Conservation (phyloP, 345 rosid species). For the Salix viminalis region DNA sequence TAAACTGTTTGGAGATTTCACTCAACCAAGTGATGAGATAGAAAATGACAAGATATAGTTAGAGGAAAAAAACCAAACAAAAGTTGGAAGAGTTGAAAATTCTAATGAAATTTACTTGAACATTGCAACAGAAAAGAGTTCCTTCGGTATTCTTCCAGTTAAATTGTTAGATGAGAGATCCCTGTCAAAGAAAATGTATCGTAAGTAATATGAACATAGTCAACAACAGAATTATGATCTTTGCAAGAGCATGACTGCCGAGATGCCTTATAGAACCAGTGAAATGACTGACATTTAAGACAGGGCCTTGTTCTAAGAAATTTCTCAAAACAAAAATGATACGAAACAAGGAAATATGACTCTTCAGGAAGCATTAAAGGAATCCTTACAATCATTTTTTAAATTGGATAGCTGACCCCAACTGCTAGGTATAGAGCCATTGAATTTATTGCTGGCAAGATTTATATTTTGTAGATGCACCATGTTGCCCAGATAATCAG, state of each 20-base stretch:
- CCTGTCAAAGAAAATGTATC: slow-evolving; percentile 33
- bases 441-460: slow-evolving; percentile 73
- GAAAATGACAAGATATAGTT: background rate
- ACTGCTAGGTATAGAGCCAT: slow-evolving; percentile 58
- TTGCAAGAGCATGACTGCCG: background rate
- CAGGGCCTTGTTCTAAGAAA: background rate
- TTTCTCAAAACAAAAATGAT: background rate
- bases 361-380: background rate
- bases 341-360: background rate
- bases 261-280: background rate
- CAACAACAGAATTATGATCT: background rate
- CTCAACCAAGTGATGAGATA: background rate
- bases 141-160: slow-evolving; percentile 58
- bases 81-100: background rate
- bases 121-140: slow-evolving; percentile 52
- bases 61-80: background rate
- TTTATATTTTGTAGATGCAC: slow-evolving; percentile 52
- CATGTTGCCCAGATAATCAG: slow-evolving; percentile 66
- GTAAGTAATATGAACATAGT: background rate
- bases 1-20: background rate
- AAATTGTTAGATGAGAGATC: slow-evolving; percentile 73
- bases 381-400: slow-evolving; percentile 54
- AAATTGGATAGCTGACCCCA: slow-evolving; percentile 71
- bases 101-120: slow-evolving; percentile 57
- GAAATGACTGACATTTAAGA: background rate